phyloP scores from a whole-genome alignment of 2,329 filamentous ascomycete genomes.

The Exophiala aquamarina region DNA sequence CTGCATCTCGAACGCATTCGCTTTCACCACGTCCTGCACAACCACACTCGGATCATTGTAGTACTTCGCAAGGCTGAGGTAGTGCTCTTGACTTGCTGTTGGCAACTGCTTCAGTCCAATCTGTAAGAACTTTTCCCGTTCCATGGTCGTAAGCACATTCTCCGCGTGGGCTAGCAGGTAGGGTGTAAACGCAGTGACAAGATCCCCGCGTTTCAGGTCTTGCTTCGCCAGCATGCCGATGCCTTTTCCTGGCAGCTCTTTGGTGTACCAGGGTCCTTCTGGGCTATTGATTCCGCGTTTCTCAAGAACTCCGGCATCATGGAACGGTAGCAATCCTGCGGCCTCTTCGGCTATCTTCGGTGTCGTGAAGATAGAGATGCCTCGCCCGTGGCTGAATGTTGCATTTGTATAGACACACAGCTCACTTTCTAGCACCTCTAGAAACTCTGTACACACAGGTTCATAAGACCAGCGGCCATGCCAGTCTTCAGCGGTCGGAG shows the following conservation, averaged over 20 bases:
- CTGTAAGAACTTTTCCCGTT: conserved; percentile 19
- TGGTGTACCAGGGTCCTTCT: conserved; percentile 12
- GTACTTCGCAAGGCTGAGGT: conserved; percentile 17
- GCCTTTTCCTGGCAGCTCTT: conserved; percentile 14
- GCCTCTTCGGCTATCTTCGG: conserved; percentile 17
- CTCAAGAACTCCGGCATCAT: conserved; percentile 10
- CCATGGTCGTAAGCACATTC: conserved; percentile 12
- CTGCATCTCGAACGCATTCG: conserved; percentile 25
- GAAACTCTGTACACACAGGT: conserved; percentile 17
- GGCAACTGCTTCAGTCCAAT: conserved; percentile 20
- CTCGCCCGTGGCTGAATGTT: conserved; percentile 19
- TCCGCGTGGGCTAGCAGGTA: conserved; percentile 23
- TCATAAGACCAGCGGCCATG: conserved; percentile 11
- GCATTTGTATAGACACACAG: conserved; percentile 23
- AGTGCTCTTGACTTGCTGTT: conserved; percentile 9
- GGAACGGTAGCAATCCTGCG: conserved; percentile 12
- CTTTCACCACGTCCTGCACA: conserved; percentile 24
- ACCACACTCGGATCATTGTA: conserved; percentile 16
- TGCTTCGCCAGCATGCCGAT: conserved; percentile 20
- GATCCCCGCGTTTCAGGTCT: conserved; percentile 15
- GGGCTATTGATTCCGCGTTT: conserved; percentile 11
- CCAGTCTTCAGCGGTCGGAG: background rate
- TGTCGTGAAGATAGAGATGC: conserved; percentile 25
- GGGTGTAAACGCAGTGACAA: conserved; percentile 19
- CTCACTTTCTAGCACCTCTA: conserved; percentile 9